Percentiles rank a stretch among this genome's conserved stretches.
Evolutionary conservation across 1,284 basidiomycete species (phyloP).

Genomic region (Boletus holoroseus): DNA sequence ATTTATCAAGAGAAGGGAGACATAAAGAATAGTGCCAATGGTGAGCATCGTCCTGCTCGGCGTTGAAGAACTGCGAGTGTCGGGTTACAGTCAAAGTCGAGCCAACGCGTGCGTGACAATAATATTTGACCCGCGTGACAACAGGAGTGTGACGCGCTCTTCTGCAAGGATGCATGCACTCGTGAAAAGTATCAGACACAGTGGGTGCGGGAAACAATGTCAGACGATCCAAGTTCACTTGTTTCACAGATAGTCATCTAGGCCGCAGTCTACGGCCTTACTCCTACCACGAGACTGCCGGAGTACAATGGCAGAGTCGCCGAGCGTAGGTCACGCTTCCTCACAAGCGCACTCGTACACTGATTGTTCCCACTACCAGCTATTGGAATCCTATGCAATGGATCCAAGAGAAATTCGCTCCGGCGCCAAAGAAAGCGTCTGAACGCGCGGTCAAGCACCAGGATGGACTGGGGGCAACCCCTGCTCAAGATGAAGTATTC

Average conservation of each 20-base stretch:
- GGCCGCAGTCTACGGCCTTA: constrained; percentile 8
- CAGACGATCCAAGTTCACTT: constrained; percentile 2
- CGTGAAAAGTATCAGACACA: constrained; percentile 16
- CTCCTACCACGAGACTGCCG: constrained; percentile 23
- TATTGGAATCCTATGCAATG: constrained; percentile 55
- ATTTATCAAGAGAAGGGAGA: constrained; percentile 81
- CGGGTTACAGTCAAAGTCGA: background rate
- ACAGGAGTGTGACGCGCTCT: constrained; percentile 14
- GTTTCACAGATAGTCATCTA: constrained; percentile 11
- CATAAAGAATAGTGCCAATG: constrained; percentile 67
- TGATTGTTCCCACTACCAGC: constrained; percentile 24
- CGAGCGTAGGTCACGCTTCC: constrained; percentile 37
- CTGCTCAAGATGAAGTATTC: constrained; percentile 26
- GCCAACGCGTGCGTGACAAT: constrained; percentile 21
- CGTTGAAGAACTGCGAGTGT: constrained; percentile 8
- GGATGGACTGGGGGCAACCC: constrained; percentile 35
- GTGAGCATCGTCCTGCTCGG: constrained; percentile 40
- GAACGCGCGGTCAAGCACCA: constrained; percentile 45
- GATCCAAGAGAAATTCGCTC: constrained; percentile 55
- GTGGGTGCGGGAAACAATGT: constrained; percentile 12
- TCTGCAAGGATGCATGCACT: constrained; percentile 34
- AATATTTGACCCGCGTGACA: constrained; percentile 16
- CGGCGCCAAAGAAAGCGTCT: constrained; percentile 36
- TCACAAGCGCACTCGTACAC: background rate
- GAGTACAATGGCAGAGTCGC: constrained; percentile 35